Base-by-base conservation (phyloP, 495 filamentous ascomycete species). In the Corynascus novoguineensis region DNA sequence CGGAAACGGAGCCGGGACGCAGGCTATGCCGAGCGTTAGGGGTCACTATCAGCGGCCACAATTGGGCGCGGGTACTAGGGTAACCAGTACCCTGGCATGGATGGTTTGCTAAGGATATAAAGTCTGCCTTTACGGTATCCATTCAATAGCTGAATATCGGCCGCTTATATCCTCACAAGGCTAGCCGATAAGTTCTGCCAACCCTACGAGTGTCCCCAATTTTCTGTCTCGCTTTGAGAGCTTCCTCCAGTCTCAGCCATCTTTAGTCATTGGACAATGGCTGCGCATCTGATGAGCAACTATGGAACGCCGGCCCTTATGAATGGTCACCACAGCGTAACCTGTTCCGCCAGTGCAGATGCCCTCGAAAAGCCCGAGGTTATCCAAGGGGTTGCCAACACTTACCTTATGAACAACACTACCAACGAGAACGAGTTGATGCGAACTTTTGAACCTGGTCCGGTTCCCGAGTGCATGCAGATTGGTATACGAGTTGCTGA, bases 361-460 rank as follows among this genome's bases (percentile, higher is more conserved):
- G 52, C 62, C 12, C 15, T 59, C 10, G 55, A 59, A 25, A 44
- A 59, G 6, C 53, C 62, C 48, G 50, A 42, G 24, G 56, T 48
- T 5, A 42, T 64, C 17, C 59, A 64, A 8, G 42, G 55, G 4
- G 28, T 62, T 14, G 42, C 54, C 44, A 50, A 47, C 55, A 45
- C 31, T 11, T 62, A 49, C 37, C 57, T 64, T 40, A 22, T 53
- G 48, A 55, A 59, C 31, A 42, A 31, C 5, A 37, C 21, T 1
- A 19, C 34, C n/a, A n/a, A 9, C 34, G 38, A n/a, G 27, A 6
- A 15, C 19, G 34, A 24, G 38, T 40, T 41, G 24, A 55, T 48
- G 6, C 35, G 47, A 5, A 64, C 44, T 4, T 21, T 35, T 17
- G 21, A 46, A 21, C 41, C 32, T 8, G 31, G 50, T 34, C 32